phyloP scores from a whole-genome alignment of 192 early-diverging fungal genomes.

The Coemansia nantahalensis region DNA sequence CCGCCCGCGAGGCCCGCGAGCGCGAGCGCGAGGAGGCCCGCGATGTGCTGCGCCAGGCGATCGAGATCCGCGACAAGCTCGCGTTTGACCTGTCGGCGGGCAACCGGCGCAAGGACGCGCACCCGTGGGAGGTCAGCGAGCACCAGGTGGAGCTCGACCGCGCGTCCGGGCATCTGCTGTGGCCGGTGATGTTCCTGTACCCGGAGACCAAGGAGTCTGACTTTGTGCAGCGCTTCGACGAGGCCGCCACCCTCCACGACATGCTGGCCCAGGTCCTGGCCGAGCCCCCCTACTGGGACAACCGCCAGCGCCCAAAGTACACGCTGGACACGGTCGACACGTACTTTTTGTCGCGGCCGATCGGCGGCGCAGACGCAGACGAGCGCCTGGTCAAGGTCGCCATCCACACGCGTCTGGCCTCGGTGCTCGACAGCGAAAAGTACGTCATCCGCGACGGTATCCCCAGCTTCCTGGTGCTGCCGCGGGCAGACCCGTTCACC shows the following conservation, averaged over 20 bases:
- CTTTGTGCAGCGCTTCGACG: conserved; percentile 81
- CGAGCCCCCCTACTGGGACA: conserved; percentile 83
- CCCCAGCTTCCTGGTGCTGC: conserved; percentile 82
- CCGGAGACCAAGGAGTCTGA: conserved; percentile 92
- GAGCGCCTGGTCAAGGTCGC: conserved; percentile 67
- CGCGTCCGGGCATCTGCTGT: conserved; percentile 59
- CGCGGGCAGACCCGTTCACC: conserved; percentile 60
- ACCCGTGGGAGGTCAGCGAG: conserved; percentile 45
- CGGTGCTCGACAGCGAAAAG: conserved; percentile 61
- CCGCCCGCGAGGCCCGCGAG: conserved; percentile 37
- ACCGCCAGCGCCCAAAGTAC: conserved; percentile 57
- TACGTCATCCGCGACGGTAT: conserved; percentile 82
- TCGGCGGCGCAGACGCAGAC: conserved; percentile 50
- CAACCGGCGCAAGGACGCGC: conserved; percentile 2
- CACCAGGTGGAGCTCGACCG: conserved; percentile 60
- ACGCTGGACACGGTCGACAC: conserved; percentile 67
- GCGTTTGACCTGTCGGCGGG: conserved; percentile 27
- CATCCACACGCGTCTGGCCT: conserved; percentile 59
- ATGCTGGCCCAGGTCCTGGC: conserved; percentile 83
- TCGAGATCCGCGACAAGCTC: conserved; percentile 47
- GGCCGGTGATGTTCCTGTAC: conserved; percentile 92
- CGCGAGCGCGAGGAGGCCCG: conserved; percentile 45
- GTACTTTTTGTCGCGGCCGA: conserved; percentile 69
- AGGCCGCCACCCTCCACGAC: conserved; percentile 75
- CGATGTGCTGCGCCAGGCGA: conserved; percentile 52